Evolutionary conservation across 345 rosid species (phyloP), one percentile per base, ranked within the genome.

Genomic region (Trapa bicornis): DNA sequence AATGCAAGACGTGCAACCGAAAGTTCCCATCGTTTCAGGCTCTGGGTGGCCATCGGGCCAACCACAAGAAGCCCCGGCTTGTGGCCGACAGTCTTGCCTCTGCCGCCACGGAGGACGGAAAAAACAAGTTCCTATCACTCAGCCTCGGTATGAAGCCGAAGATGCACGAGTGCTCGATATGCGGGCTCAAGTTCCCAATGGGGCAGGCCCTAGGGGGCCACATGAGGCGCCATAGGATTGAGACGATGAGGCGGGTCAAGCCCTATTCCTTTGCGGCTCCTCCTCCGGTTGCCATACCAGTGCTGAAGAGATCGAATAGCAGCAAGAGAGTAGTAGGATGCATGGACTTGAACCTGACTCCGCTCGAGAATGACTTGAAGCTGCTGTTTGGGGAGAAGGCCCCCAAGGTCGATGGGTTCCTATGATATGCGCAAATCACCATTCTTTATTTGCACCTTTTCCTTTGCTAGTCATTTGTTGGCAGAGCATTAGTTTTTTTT

Each of bases 31-130:
- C 85, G 32, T 81, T 81, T 50, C 85, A 81, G 69, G 85, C 85
- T 0, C 53, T 81, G 6, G 82, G 85, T 4, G 85, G 85, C 45
- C 85, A 81, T 72, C 76, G 85, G 14, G 80, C 85, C 0, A 81
- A 82, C 68, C 85, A 81, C 73, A 81, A 72, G 72, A 78, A 68
- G 61, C 72, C 70, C 0, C 74, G 68, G 56, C 70, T 22, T 22
- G 29, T 61, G 5, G 15, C 12, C 3, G 37, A 41, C 43, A 22
- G 29, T 22, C 29, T 22, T 22, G 43, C 4, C 56, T 68, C 61
- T 2, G 15, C 12, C 3, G 37, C 3, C 48, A 11, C 2, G 48
- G 48, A 45, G 2, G 48, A 45, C 2, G 48, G 11, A 13, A 13
- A 6, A 7, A 45, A 45, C 12, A 45, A 45, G 48, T 13, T 45